These are phyloP conservation scores for Fusarium sarcochroum DNA, from an alignment of 2,329 filamentous ascomycete species.

Conservation along the genomic window DNA sequence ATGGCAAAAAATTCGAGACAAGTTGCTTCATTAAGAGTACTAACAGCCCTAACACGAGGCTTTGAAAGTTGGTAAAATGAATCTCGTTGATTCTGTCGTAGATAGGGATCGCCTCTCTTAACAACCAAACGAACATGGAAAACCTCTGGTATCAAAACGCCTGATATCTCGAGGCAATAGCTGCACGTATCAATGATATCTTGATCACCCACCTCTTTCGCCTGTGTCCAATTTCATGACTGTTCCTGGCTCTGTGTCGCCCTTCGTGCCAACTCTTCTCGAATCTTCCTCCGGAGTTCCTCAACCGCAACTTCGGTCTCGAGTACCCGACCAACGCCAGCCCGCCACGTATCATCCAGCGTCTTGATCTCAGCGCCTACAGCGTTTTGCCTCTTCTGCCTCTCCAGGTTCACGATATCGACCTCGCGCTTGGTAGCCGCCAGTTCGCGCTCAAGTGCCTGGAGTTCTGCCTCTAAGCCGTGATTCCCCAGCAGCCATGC, in stretches of 20 bases:
- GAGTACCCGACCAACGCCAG: conserved; percentile 81
- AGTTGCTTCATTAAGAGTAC: not conserved
- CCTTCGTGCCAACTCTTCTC: conserved; percentile 69
- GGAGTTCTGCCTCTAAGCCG: conserved; percentile 77
- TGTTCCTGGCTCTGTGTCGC: conserved; percentile 23
- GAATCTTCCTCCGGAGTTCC: conserved; percentile 74
- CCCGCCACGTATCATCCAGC: conserved; percentile 84
- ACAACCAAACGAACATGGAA: conserved; percentile 4
- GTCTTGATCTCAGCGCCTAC: conserved; percentile 79
- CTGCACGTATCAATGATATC: conserved; percentile 11
- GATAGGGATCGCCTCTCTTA: not conserved
- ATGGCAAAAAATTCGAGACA: conserved; percentile 5
- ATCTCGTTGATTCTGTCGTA: not conserved
- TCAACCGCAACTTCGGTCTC: conserved; percentile 91
- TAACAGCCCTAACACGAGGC: not conserved
- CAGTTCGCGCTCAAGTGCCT: conserved; percentile 80
- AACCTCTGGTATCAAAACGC: conserved; percentile 32
- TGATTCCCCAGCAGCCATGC: conserved; percentile 91
- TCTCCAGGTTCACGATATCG: conserved; percentile 78
- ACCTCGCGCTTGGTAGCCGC: conserved; percentile 76
- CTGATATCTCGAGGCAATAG: conserved; percentile 7
- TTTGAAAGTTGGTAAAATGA: not conserved
- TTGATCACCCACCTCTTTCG: not conserved
- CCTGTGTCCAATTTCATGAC: not conserved
- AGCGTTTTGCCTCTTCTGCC: conserved; percentile 78